phyloP scores from a whole-genome alignment of 148 eudicot genomes.

The Chenopodium formosanum region DNA sequence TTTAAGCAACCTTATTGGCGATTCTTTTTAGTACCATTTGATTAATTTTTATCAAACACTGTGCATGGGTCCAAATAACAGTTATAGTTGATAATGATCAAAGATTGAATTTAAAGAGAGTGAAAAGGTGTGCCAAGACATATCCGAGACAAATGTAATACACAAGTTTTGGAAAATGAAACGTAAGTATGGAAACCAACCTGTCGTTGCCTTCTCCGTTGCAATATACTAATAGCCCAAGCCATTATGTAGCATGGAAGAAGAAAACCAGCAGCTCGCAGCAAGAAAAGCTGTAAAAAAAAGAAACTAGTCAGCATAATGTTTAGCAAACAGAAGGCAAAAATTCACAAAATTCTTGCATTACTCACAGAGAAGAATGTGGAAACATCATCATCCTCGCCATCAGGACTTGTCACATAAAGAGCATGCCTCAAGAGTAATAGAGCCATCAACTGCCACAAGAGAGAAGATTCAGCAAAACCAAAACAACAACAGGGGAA shows the following conservation, averaged over 20 bases:
- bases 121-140: background rate
- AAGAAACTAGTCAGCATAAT: constrained; percentile 14
- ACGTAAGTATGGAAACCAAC: constrained; percentile 30
- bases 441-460: constrained; percentile 72
- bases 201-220: constrained; percentile 76
- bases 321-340: constrained; percentile 10
- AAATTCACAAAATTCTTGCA: constrained; percentile 1
- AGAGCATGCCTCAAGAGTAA: constrained; percentile 81
- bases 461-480: constrained; percentile 5
- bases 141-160: background rate
- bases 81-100: background rate
- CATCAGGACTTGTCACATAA: constrained; percentile 54
- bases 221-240: constrained; percentile 78
- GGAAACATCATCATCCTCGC: constrained; percentile 67
- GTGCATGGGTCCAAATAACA: no score
- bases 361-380: constrained; percentile 70
- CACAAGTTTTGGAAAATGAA: background rate
- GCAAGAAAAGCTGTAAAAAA: constrained; percentile 66
- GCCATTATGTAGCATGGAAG: constrained; percentile 87
- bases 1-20: no score
- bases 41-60: no score
- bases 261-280: constrained; percentile 81
- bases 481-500: background rate
- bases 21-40: no score
- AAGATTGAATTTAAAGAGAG: background rate